Base-by-base conservation (phyloP, 2,329 filamentous ascomycete genomes). In the Xylariaceae sp. region DNA sequence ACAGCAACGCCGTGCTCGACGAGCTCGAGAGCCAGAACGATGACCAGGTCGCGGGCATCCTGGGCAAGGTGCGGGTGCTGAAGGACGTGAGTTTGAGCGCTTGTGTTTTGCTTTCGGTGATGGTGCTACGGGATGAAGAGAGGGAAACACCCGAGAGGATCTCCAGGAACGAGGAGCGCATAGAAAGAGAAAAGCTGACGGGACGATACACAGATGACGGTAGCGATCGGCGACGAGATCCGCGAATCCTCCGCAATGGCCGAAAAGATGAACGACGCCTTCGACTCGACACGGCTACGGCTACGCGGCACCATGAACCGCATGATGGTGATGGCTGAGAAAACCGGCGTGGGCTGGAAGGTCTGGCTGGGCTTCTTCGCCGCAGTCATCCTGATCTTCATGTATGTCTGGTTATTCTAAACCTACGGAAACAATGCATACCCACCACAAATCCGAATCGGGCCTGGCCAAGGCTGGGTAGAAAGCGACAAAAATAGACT, bases 1-100 rank as follows among this genome's bases (percentile, higher is more conserved):
- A 97, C 64, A 91, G 85, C 61, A 85, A 94, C 57, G 87, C 90
- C 16, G 89, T 95, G 36, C 76, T 98, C 39, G 89, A 88, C 62
- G 89, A 95, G 68, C 76, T 98, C 46, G 93, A 98, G 71, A 91
- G 87, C 59, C 93, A 98, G 69, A 97, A 97, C 61, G 90, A 96
- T 54, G 75, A 81, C 44, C 85, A 96, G 56, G 83, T 96, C 9
- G 85, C 89, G 47, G 89, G 89, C n/a, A 90, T 96, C 59, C 77
- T 88, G 52, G 86, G 86, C 52, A 96, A 95, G 67, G 91, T 97
- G 46, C 82, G 78, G 70, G 81, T 89, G 71, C 63, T 97, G 55
- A 97, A 96, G 68, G 81, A 89, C 68, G 89, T 95, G 67, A 62
- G 85, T 74, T 52, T 34, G 37, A 11, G 7, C 19, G 38, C 37